Percentiles rank a stretch among this genome's conserved stretches.
These are phyloP conservation scores for Tricholoma sp. DNA, from an alignment of 768 basidiomycete genomes.

Conservation along the genomic window DNA sequence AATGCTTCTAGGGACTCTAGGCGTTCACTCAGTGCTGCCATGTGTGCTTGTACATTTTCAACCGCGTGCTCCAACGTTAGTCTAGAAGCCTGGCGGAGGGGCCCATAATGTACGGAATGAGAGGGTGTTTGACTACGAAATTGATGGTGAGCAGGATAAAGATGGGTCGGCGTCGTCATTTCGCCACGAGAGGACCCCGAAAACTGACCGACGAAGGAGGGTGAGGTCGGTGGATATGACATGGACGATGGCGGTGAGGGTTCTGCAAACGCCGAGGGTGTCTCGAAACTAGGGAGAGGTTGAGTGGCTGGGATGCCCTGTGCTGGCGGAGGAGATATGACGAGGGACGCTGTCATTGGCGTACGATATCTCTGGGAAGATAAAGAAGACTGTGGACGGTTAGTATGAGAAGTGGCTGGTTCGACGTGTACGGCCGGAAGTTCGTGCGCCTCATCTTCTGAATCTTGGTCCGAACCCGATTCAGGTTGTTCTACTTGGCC, in stretches of 20 bases:
- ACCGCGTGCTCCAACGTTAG: constrained; percentile 67
- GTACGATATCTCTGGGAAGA: constrained; percentile 79
- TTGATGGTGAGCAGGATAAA: constrained; percentile 30
- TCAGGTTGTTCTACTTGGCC: constrained; percentile 31
- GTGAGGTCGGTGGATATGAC: constrained; percentile 29
- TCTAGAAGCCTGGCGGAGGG: constrained; percentile 41
- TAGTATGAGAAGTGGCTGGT: constrained; percentile 30
- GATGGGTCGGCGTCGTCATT: constrained; percentile 31
- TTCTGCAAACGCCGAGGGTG: constrained; percentile 67
- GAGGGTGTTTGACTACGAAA: constrained; percentile 31
- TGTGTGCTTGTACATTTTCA: constrained; percentile 74
- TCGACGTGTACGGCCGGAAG: constrained; percentile 27
- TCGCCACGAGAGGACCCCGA: constrained; percentile 35
- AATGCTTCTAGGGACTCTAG: constrained; percentile 64
- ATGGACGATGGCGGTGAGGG: constrained; percentile 34
- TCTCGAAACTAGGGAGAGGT: constrained; percentile 66
- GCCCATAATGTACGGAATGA: constrained; percentile 29
- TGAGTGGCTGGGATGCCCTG: constrained; percentile 57
- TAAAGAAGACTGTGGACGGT: constrained; percentile 70
- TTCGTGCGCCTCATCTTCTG: constrained; percentile 41
- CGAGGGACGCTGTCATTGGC: constrained; percentile 58
- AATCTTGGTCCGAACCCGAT: constrained; percentile 34
- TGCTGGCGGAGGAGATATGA: constrained; percentile 50
- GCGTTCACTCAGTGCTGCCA: constrained; percentile 79
- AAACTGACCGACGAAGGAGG: constrained; percentile 33